These are phyloP conservation scores for Dryas drummondii DNA, from an alignment of 306 rosid species.

Conservation along the genomic window DNA sequence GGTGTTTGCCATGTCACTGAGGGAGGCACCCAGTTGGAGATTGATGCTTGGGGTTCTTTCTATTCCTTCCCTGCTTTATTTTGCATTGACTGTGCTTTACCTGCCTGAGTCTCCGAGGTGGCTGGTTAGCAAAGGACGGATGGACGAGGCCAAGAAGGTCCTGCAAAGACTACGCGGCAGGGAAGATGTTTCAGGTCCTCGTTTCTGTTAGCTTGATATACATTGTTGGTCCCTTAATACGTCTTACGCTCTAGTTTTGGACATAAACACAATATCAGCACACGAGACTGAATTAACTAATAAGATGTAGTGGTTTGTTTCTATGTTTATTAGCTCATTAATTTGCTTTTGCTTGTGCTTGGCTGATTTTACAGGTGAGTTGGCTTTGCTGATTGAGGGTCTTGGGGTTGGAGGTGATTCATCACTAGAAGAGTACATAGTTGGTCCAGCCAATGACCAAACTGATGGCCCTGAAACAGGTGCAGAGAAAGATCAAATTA, in stretches of 20 bases:
- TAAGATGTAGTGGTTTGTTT: neutral
- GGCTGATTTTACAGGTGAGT: constrained; percentile 33
- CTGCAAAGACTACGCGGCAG: constrained; percentile 36
- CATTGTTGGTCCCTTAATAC: neutral
- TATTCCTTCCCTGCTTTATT: constrained; percentile 35
- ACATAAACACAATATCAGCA: too few relatives aligned
- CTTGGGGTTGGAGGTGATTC: constrained; percentile 39
- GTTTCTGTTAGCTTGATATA: neutral
- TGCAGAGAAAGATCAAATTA: constrained; percentile 33
- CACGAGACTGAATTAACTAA: too few relatives aligned
- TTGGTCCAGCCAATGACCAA: constrained; percentile 28
- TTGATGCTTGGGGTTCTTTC: constrained; percentile 44
- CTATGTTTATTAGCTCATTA: neutral
- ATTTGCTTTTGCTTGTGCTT: neutral
- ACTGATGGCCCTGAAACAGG: constrained; percentile 17
- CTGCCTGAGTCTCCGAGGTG: constrained; percentile 49
- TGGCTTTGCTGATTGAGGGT: constrained; percentile 43
- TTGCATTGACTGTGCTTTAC: constrained; percentile 29
- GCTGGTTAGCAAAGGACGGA: constrained; percentile 43
- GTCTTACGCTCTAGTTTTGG: neutral
- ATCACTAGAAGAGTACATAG: constrained; percentile 45
- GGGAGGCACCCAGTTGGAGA: constrained; percentile 40
- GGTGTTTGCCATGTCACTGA: constrained; percentile 44
- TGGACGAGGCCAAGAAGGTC: constrained; percentile 39
- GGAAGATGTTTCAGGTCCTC: constrained; percentile 42